Evolutionary conservation across 2,329 filamentous ascomycete genomes (phyloP).

Genomic region (Conoideocrella luteorostrata): DNA sequence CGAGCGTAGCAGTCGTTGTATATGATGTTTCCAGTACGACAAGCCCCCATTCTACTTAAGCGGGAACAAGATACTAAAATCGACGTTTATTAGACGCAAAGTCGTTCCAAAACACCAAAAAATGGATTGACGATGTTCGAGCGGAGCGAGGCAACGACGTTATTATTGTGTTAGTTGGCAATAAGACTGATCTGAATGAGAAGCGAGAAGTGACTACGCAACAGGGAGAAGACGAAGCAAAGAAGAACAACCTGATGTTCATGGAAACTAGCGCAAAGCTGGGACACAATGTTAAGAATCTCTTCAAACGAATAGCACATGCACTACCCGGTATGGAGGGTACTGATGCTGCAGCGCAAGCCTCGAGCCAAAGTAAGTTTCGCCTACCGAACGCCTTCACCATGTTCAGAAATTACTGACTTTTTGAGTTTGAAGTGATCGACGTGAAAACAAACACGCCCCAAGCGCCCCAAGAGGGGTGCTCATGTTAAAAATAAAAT

Average conservation of each 20-base stretch:
- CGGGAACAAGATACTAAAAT: neutral
- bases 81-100: conserved; percentile 59
- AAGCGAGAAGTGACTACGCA: conserved; percentile 95
- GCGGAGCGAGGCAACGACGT: conserved; percentile 97
- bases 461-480: conserved; percentile 65
- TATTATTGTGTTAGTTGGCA: conserved; percentile 96
- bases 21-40: conserved; percentile 86
- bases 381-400: neutral
- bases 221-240: conserved; percentile 95
- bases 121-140: conserved; percentile 98
- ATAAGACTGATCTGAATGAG: conserved; percentile 98
- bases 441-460: conserved; percentile 80
- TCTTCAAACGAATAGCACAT: conserved; percentile 97
- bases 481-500: conserved; percentile 33
- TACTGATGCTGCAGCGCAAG: conserved; percentile 68
- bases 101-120: conserved; percentile 96
- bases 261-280: conserved; percentile 98
- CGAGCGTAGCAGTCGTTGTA: conserved; percentile 93
- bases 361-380: conserved; percentile 71
- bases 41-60: conserved; percentile 6
- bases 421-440: conserved; percentile 58
- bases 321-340: conserved; percentile 97
- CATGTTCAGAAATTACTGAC: conserved; percentile 16
- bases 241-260: conserved; percentile 97
- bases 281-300: conserved; percentile 93